Conservation (phyloP, 1,284 basidiomycete genomes). For the Trichosporon asahii region DNA sequence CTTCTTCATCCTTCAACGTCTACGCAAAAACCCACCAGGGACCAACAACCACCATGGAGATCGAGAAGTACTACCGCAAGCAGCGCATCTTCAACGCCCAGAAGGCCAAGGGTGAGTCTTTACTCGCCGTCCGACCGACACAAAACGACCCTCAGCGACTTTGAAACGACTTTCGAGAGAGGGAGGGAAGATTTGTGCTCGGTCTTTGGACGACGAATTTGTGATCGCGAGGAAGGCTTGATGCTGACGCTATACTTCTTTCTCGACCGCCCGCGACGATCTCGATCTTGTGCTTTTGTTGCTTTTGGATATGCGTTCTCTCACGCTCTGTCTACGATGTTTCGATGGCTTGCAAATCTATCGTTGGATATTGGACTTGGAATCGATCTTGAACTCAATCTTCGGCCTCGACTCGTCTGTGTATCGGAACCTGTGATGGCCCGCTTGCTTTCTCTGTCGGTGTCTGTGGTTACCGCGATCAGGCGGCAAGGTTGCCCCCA, state of each 20-base stretch:
- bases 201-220: background rate
- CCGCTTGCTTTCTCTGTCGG: background rate
- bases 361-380: background rate
- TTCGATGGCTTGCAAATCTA: background rate
- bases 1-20: constrained; percentile 11
- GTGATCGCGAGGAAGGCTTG: background rate
- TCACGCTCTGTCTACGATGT: background rate
- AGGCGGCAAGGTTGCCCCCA: constrained; percentile 84
- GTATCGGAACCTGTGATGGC: background rate
- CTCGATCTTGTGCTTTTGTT: background rate
- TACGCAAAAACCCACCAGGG: constrained; percentile 10
- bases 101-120: constrained; percentile 79
- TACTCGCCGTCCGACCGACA: background rate
- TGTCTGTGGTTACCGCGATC: constrained; percentile 22
- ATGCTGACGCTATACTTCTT: constrained; percentile 5
- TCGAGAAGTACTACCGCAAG: constrained; percentile 68
- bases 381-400: background rate
- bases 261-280: background rate
- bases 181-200: background rate
- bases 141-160: background rate
- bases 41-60: constrained; percentile 11
- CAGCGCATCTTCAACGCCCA: constrained; percentile 98
- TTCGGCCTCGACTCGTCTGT: background rate
- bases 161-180: background rate
- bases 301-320: background rate